Evolutionary conservation across 2,329 filamentous ascomycete genomes (phyloP), one percentile per base, ranked within the genome.

Genomic region (Cercospora sp.): DNA sequence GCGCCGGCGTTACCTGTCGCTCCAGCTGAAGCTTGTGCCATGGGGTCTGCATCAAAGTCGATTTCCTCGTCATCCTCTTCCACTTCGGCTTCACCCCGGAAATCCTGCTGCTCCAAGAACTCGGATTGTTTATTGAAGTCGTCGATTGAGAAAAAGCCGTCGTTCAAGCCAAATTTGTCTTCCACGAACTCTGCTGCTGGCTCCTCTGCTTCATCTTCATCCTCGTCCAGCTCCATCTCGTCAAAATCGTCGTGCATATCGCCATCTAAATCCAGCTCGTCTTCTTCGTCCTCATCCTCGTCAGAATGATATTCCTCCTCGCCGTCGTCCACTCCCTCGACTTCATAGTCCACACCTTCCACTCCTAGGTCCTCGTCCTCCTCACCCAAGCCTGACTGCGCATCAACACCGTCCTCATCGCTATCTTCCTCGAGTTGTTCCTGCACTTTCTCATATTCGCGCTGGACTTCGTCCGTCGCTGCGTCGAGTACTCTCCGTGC

Each of bases 131-230:
- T 92, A 84, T 99, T 99, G 86, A 99, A 99, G 68, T 96, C 89
- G 75, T 98, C 94, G 75, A 99, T 94, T 16, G 93, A 97, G 82
- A 99, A 99, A 82, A 99, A 99, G 5, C 93, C 94, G 77, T 99
- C 95, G 76, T 99, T 98, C 33, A 99, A 87, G 6, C 93, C 93
- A 76, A 95, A 86, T 3, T 89, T 89, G 75, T 98, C 93, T 73
- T 89, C 84, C 8, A 88, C 82, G 68, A 90, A 90, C 45, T 87
- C 86, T 60, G 86, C 85, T 1, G 81, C 79, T 4, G 82, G 78
- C 55, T 84, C 81, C 20, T 85, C 84, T 3, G 84, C 60, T 20
- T 36, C 12, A 10, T 80, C 80, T 1, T 82, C 84, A 0, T 85
- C 84, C 8, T 80, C 78, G 1, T 71, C 76, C 8, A 76, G 71